These are phyloP conservation scores for Suillus fuscotomentosus DNA, from an alignment of 768 basidiomycete species.

Conservation along the genomic window DNA sequence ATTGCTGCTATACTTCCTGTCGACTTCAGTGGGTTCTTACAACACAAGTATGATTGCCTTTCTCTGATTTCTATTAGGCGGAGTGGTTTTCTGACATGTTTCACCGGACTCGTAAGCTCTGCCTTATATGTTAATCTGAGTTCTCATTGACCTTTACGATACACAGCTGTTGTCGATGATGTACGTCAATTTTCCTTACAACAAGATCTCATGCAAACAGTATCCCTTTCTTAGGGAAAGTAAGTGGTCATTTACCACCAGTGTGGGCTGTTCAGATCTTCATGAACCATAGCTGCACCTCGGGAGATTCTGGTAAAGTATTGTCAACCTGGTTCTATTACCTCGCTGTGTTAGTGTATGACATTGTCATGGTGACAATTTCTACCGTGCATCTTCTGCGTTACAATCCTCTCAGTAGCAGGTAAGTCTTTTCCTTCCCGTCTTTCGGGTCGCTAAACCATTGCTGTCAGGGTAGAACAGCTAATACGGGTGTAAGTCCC, in stretches of 20 bases:
- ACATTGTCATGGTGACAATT: conserved; percentile 47
- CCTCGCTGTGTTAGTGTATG: conserved; percentile 55
- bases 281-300: conserved; percentile 45
- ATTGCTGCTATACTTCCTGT: conserved; percentile 36
- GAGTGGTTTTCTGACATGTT: conserved; percentile 59
- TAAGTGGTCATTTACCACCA: conserved; percentile 13
- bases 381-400: conserved; percentile 52
- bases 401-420: conserved; percentile 33
- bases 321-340: conserved; percentile 58
- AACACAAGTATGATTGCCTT: neutral
- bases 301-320: conserved; percentile 30
- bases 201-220: neutral
- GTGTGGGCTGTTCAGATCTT: neutral
- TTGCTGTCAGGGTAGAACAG: conserved; percentile 21
- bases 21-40: conserved; percentile 39
- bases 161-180: conserved; percentile 15
- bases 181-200: conserved; percentile 18
- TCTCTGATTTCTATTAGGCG: conserved; percentile 31
- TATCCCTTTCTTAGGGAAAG: conserved; percentile 32
- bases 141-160: conserved; percentile 9
- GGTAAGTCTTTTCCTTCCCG: conserved; percentile 17
- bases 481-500: conserved; percentile 28
- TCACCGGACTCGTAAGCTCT: conserved; percentile 46
- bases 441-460: conserved; percentile 8
- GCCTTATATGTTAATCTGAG: conserved; percentile 5